Evolutionary conservation across 768 basidiomycete species (phyloP).

Genomic region (Mycena vulgaris): DNA sequence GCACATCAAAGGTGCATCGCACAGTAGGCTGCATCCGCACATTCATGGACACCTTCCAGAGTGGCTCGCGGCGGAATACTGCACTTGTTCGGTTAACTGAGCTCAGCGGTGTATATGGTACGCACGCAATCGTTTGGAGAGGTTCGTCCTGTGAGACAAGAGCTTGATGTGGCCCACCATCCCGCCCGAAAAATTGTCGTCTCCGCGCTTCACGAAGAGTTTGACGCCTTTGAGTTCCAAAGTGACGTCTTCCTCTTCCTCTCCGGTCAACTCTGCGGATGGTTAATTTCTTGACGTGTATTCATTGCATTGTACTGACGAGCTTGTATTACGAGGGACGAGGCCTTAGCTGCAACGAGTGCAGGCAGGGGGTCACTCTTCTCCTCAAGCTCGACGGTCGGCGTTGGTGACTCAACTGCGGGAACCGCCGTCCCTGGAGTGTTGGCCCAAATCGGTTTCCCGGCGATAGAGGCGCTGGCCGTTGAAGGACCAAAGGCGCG

Average conservation of each 20-base stretch:
- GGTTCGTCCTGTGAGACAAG: conserved; percentile 59
- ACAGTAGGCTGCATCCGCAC: conserved; percentile 68
- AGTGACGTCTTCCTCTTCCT: conserved; percentile 73
- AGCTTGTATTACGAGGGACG: conserved; percentile 39
- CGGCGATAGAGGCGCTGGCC: conserved; percentile 15
- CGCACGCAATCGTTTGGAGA: conserved; percentile 65
- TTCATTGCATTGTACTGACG: conserved; percentile 46
- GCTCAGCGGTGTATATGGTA: conserved; percentile 30
- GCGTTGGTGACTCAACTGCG: conserved; percentile 22
- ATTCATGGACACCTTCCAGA: conserved; percentile 82
- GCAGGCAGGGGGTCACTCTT: conserved; percentile 41
- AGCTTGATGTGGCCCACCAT: conserved; percentile 76
- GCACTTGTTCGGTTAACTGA: conserved; percentile 4
- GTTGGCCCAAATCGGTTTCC: conserved; percentile 44
- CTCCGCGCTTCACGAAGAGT: conserved; percentile 71
- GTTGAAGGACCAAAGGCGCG: conserved; percentile 35
- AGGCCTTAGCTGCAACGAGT: conserved; percentile 44
- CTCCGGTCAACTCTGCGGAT: conserved; percentile 67
- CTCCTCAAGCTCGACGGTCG: conserved; percentile 29
- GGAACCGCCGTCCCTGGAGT: conserved; percentile 26
- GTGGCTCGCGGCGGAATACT: conserved; percentile 82
- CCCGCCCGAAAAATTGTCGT: conserved; percentile 70
- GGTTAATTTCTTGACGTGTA: conserved; percentile 49
- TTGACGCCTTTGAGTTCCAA: conserved; percentile 74
- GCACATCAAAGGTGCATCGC: conserved; percentile 70